Base-by-base conservation (phyloP, 2,329 filamentous ascomycete species). In the Sporothrix mexicana region DNA sequence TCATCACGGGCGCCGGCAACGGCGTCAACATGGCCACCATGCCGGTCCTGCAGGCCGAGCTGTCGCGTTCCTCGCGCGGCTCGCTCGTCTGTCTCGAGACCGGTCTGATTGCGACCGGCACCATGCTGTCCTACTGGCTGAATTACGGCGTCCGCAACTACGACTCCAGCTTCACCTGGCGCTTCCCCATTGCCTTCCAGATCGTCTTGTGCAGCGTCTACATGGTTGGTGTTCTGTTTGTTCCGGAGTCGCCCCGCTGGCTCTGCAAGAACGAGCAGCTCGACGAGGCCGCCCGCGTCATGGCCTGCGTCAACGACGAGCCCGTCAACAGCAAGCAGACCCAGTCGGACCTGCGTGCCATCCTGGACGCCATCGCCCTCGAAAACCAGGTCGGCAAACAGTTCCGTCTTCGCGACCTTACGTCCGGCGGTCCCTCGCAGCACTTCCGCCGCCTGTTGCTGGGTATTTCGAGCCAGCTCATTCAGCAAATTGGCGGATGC, bases 251-350 rank as follows among this genome's bases (percentile, higher is more conserved):
- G 0, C 83, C 82, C 0, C 78, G 82, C 10, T 84, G 82, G 82
- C 78, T 84, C 0, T 79, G 82, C 69, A 80, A 78, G 15, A 80
- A 81, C 68, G 80, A 79, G 17, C 79, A 79, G 6, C 75, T 79
- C 9, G 77, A 80, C 17, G 82, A 84, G 20, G 82, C 81, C 0
- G 76, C 74, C 4, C 81, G 81, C 2, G 80, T 83, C 23, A 77
- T 81, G 1, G 57, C 70, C 9, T 79, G 80, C 23, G 79, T 83
- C 8, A 79, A 81, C 69, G 82, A 82, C 67, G 51, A 61, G 36
- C 82, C 87, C 64, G 74, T 86, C 5, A 84, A 90, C 64, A 85
- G 87, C 75, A 81, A 84, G 9, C 86, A 91, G 77, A 90, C 78
- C 90, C 73, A 90, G 91, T 73, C 82, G 1, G 45, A 47, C 7